Conservation (phyloP, 768 basidiomycete species). For the Crassisporium funariophilum region DNA sequence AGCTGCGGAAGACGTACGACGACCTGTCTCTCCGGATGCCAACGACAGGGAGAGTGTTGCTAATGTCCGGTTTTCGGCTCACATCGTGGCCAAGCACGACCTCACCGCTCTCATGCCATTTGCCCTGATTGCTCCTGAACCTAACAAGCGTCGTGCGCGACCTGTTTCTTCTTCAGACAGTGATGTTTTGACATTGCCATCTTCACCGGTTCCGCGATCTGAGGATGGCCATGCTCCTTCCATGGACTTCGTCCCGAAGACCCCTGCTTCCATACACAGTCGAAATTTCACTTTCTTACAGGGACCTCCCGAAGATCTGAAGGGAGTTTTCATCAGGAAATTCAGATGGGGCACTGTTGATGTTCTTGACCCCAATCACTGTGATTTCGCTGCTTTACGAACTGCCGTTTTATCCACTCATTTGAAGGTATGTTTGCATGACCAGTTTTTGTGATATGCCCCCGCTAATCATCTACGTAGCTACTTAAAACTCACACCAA, state of each 20-base stretch:
- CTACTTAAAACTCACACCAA: constrained; percentile 81
- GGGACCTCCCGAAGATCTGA: constrained; percentile 67
- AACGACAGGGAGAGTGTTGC: constrained; percentile 71
- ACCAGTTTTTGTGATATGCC: neutral
- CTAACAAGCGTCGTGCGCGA: constrained; percentile 43
- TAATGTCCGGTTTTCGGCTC: constrained; percentile 76
- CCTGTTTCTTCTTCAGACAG: constrained; percentile 36
- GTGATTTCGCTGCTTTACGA: constrained; percentile 84
- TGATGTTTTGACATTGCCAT: constrained; percentile 28
- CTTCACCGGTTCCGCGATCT: constrained; percentile 34
- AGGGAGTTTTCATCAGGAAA: constrained; percentile 74
- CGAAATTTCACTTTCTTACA: constrained; percentile 45
- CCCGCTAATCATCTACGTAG: constrained; percentile 36
- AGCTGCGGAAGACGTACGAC: constrained; percentile 55
- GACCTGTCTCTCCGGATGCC: constrained; percentile 58
- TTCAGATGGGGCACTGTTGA: constrained; percentile 91
- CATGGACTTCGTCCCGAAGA: constrained; percentile 31
- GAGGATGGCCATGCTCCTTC: constrained; percentile 46
- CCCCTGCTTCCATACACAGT: constrained; percentile 40
- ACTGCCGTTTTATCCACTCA: constrained; percentile 85
- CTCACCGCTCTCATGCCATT: constrained; percentile 69
- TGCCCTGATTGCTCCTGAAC: constrained; percentile 77
- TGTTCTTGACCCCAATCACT: constrained; percentile 83
- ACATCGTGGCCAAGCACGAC: constrained; percentile 61
- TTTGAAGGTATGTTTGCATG: constrained; percentile 61